Base-by-base conservation (phyloP, 441 rosid genomes). In the Adansonia gregorii region DNA sequence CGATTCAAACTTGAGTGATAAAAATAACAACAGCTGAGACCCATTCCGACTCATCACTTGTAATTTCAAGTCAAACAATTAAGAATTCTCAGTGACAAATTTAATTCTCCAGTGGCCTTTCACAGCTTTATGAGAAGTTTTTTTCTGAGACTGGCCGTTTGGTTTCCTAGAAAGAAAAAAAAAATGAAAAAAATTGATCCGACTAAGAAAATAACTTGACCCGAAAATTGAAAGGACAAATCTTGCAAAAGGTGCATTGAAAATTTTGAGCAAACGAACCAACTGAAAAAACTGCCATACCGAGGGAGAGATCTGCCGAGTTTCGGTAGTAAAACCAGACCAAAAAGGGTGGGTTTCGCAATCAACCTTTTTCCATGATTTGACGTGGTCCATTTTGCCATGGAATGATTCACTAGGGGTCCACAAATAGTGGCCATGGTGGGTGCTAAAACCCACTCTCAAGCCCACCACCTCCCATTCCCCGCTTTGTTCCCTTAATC, bases 261-360 rank as follows among this genome's bases (percentile, higher is more conserved):
- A 35, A 63, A 69, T 59, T 54, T 31, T 31, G 35, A 31, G 35
- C 2, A 31, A 1, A 48, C 41, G 31, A 75, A 87, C 87, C 78
- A 85, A 87, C 89, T n/a, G 90, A 87, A 86, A 87, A 79, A 89
- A 89, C 89, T 82, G 88, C 82, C 90, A 11, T 56, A 55, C 20
- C 2, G 60, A 46, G 3, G 2, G n/a, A 52, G 55, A 39, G 14
- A 4, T 27, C 35, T 1, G 35, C 35, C 35, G 35, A 52, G 61
- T 70, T 78, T 70, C 76, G 78, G 69, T 15, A 54, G 59, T 5
- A 31, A 31, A 2, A 31, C 35, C 35, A 31, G 35, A 31, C 35
- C 35, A 31, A 31, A 31, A 0, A 31, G 35, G 35, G 35, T 31
- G 35, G 2, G 35, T 31, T 31, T 31, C 35, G 2, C 35, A 31